Conservation (phyloP, 2,329 filamentous ascomycete genomes). For the Aureobasidium sp. region DNA sequence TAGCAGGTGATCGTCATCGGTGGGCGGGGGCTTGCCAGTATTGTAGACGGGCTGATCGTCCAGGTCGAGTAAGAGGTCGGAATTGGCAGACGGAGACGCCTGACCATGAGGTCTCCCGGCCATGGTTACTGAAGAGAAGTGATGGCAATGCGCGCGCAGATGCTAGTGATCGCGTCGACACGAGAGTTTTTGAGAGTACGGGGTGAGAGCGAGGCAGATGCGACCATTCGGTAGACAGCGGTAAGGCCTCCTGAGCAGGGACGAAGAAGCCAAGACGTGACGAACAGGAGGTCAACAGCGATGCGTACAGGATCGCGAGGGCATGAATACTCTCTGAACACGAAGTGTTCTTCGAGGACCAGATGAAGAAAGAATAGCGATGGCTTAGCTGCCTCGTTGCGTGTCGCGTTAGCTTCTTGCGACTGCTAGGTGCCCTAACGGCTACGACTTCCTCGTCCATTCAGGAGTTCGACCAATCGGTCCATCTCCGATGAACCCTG, state of each 20-base stretch:
- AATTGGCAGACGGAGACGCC: slow-evolving; percentile 35
- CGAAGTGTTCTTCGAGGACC: neutral
- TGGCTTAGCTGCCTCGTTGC: neutral
- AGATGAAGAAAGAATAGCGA: neutral
- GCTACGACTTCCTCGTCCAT: neutral
- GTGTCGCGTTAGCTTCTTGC: neutral
- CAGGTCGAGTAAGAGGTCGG: slow-evolving; percentile 60
- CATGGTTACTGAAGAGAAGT: slow-evolving; percentile 29
- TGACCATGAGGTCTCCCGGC: slow-evolving; percentile 49
- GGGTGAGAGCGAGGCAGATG: neutral
- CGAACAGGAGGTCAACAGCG: neutral
- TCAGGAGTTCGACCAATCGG: neutral
- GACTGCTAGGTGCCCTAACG: neutral
- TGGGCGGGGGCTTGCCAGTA: slow-evolving; percentile 67
- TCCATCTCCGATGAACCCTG: neutral
- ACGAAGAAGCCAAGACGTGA: neutral
- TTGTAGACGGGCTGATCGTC: slow-evolving; percentile 63
- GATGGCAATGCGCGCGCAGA: neutral
- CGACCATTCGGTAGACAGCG: slow-evolving; percentile 13
- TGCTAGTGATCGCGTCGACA: slow-evolving; percentile 9
- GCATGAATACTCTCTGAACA: neutral
- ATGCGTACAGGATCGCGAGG: neutral
- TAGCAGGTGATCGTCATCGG: slow-evolving; percentile 74
- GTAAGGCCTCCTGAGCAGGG: slow-evolving; percentile 3
- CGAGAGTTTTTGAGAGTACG: neutral